Evolutionary conservation across 78 protist species (phyloP).

Genomic region (Dictyostelium brefeldianum): DNA sequence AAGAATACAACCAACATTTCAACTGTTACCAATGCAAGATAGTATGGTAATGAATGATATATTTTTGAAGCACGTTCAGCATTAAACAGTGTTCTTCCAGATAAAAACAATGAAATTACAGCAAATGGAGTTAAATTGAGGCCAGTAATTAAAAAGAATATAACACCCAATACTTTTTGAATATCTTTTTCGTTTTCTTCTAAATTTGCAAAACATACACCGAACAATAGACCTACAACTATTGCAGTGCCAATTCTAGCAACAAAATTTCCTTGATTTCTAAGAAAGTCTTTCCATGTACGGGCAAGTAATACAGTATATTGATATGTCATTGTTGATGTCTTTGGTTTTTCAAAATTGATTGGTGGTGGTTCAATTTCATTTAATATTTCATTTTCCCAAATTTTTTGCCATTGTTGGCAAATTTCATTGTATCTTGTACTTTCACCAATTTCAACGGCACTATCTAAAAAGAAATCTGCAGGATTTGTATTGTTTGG

Average conservation of each 20-base stretch:
- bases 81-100: constrained; percentile 41
- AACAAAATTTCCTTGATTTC: constrained; percentile 41
- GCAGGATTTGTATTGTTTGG: constrained; percentile 68
- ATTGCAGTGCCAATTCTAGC: constrained; percentile 12
- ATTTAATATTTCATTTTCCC: neutral
- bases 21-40: constrained; percentile 17
- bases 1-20: constrained; percentile 10
- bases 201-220: constrained; percentile 59
- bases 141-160: constrained; percentile 31
- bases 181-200: constrained; percentile 10
- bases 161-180: constrained; percentile 53
- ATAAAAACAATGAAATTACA: constrained; percentile 29
- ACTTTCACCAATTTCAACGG: constrained; percentile 29
- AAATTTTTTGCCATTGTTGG: constrained; percentile 18
- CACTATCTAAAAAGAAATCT: constrained; percentile 52
- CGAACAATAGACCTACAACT: constrained; percentile 42
- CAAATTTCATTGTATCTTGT: constrained; percentile 21
- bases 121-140: constrained; percentile 42
- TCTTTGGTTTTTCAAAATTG: neutral
- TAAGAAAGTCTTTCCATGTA: constrained; percentile 17
- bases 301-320: neutral
- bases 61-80: constrained; percentile 56
- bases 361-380: neutral
- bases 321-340: neutral
- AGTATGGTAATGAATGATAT: constrained; percentile 67